These are phyloP conservation scores for Combretum micranthum DNA, from an alignment of 345 rosid genomes.

Conservation along the genomic window DNA sequence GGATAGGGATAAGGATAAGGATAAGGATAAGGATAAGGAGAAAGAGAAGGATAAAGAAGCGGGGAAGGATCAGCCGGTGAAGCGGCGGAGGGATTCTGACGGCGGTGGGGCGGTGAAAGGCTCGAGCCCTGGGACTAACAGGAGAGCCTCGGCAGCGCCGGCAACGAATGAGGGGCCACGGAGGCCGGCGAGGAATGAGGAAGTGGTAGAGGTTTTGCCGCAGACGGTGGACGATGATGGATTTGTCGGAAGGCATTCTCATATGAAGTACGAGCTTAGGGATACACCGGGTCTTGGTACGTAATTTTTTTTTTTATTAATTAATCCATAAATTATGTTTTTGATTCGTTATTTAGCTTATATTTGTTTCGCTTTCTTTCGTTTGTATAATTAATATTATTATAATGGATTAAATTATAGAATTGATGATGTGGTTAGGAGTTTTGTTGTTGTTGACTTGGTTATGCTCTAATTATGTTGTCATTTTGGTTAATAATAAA, in stretches of 20 bases:
- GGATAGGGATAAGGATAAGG: slow-evolving; percentile 4
- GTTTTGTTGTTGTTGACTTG: no score
- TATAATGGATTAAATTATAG: no score
- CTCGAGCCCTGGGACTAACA: slow-evolving; percentile 37
- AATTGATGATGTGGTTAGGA: no score
- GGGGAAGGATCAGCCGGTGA: slow-evolving; percentile 60
- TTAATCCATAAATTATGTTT: slow-evolving; percentile 1
- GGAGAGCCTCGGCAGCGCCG: slow-evolving; percentile 25
- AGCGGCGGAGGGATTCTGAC: slow-evolving; percentile 57
- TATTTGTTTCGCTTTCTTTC: no score
- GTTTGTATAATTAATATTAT: no score
- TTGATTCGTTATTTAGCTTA: neutral
- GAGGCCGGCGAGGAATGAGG: slow-evolving; percentile 56
- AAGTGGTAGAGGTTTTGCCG: slow-evolving; percentile 53
- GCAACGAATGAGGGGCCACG: slow-evolving; percentile 32
- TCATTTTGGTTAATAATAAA: no score
- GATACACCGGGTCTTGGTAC: slow-evolving; percentile 93
- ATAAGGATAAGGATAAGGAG: neutral
- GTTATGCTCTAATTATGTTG: no score
- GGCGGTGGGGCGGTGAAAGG: slow-evolving; percentile 52
- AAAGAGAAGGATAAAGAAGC: neutral
- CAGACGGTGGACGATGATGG: slow-evolving; percentile 57
- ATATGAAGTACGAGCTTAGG: slow-evolving; percentile 84
- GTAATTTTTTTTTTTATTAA: slow-evolving; percentile 7
- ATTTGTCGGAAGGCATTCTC: slow-evolving; percentile 49